Evolutionary conservation across 345 rosid genomes (phyloP), one percentile per base, ranked within the genome.

Genomic region (Camelina hispida): DNA sequence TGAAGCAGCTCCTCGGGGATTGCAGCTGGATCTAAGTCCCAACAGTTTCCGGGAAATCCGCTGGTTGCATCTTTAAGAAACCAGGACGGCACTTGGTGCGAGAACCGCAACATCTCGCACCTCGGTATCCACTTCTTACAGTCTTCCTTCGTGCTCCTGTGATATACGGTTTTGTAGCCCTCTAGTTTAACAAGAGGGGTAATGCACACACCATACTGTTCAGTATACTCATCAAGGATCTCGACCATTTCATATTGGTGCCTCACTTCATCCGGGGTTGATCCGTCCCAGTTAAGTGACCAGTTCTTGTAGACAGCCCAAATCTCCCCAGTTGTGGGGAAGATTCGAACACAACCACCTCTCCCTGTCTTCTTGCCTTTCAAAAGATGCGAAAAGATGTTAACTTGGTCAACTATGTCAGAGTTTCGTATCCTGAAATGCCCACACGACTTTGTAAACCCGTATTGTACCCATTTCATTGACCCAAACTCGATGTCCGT

Each of bases 11-110:
- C 91, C 37, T 95, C 99, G 6, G 99, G 98, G 62, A 96, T 95
- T 16, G 99, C 99, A 25, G 99, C 99, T 0, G 99, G 96, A 75
- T 95, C 99, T 32, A 95, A 81, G 85, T 95, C 99, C 97, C 97
- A 95, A 63, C 97, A 95, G 59, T 84, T 85, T 51, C 84, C 90
- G 0, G 96, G 96, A 51, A 95, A 66, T 44, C 76, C 86, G 35
- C 67, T 76, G 7, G 86, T 78, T 62, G 81, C 96, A 61, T 87
- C 91, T 69, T 85, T 81, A 42, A 95, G 94, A 63, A 85, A 83
- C 89, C 96, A 89, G 69, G 98, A 88, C 0, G 98, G 98, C 28
- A 92, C 97, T 81, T 85, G 93, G 83, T 92, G 97, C 9, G 97
- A 92, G 77, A 92, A 92, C 68, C 96, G 85, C 40, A 89, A 71